phyloP scores from a whole-genome alignment of 345 rosid genomes.

The Mangifera indica region DNA sequence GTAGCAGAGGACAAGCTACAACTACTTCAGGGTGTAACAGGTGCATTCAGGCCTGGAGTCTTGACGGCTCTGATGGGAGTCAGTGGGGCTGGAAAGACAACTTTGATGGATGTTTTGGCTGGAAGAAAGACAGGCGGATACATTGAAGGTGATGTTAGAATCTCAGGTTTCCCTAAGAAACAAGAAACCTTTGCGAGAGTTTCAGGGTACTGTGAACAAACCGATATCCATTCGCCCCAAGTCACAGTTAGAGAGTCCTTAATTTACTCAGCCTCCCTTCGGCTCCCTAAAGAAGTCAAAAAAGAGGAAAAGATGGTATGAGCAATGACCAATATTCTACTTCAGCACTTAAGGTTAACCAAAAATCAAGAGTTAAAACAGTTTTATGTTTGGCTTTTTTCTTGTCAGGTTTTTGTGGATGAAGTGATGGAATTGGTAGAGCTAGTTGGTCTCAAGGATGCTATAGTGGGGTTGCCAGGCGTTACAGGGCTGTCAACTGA shows the following conservation, averaged over 20 bases:
- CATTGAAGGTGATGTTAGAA: slow-evolving; percentile 78
- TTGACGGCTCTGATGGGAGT: slow-evolving; percentile 97
- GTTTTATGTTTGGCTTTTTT: not conserved
- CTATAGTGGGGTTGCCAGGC: slow-evolving; percentile 67
- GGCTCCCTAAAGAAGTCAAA: slow-evolving; percentile 70
- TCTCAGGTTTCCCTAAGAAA: slow-evolving; percentile 75
- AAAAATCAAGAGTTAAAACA: not conserved
- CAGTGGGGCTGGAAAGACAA: slow-evolving; percentile 95
- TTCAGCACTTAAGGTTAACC: not conserved
- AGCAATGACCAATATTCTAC: not conserved
- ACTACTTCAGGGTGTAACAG: slow-evolving; percentile 67
- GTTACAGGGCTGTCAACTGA: slow-evolving; percentile 78
- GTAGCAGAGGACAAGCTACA: slow-evolving; percentile 69
- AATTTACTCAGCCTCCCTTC: slow-evolving; percentile 83
- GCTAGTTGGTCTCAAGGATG: slow-evolving; percentile 55
- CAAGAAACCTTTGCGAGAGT: slow-evolving; percentile 95
- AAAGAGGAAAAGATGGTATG: slow-evolving; percentile 75
- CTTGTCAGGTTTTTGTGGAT: slow-evolving; percentile 56
- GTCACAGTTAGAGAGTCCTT: slow-evolving; percentile 85
- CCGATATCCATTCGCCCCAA: slow-evolving; percentile 87
- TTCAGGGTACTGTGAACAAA: slow-evolving; percentile 91
- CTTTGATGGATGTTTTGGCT: no score
- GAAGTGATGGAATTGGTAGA: slow-evolving; percentile 70
- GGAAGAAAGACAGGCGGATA: slow-evolving; percentile 54
- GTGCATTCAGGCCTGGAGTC: slow-evolving; percentile 89